A percentile compares a stretch with the other conserved stretches of the same genome.
phyloP scores from a whole-genome alignment of 371 early-diverging fungal species.

The Apophysomyces ossiformis region DNA sequence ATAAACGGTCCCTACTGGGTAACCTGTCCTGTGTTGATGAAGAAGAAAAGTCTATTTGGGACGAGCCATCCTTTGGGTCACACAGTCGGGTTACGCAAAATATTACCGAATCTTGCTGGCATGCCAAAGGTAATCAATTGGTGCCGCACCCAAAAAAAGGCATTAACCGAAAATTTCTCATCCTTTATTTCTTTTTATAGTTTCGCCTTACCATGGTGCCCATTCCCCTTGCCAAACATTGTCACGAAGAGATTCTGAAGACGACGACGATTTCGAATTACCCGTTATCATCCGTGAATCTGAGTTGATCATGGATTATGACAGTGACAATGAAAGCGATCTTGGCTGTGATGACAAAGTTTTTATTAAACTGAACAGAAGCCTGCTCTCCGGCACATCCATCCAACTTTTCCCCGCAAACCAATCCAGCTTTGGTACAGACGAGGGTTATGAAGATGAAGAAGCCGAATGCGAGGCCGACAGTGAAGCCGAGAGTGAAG shows the following conservation, averaged over 20 bases:
- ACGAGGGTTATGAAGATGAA: slow-evolving; percentile 45
- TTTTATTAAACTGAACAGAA: slow-evolving; percentile 18
- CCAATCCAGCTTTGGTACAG: slow-evolving; percentile 22
- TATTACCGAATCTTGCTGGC: slow-evolving; percentile 20
- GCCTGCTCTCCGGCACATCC: slow-evolving; percentile 10
- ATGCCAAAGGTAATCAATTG: slow-evolving; percentile 8
- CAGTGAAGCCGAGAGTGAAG: slow-evolving; percentile 30
- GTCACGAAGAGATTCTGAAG: slow-evolving; percentile 2
- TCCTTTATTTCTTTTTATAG: neutral
- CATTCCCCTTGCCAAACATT: slow-evolving; percentile 9
- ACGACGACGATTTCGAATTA: slow-evolving; percentile 13
- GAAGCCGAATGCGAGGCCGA: slow-evolving; percentile 22
- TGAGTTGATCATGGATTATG: slow-evolving; percentile 22
- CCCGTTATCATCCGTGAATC: slow-evolving; percentile 24
- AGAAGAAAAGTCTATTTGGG: slow-evolving; percentile 23
- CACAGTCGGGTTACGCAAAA: slow-evolving; percentile 7
- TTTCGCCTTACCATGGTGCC: slow-evolving; percentile 12
- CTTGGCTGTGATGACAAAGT: slow-evolving; percentile 18
- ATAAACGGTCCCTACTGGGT: neutral
- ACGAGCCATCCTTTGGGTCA: slow-evolving; percentile 4
- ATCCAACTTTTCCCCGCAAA: slow-evolving; percentile 21
- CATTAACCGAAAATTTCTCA: neutral
- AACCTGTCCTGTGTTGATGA: slow-evolving; percentile 29
- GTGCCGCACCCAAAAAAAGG: neutral
- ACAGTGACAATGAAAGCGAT: slow-evolving; percentile 20